A percentile compares a stretch with the other conserved stretches of the same genome.
Evolutionary conservation across 2,329 filamentous ascomycete genomes (phyloP).

Genomic region (Pseudopithomyces maydicus): DNA sequence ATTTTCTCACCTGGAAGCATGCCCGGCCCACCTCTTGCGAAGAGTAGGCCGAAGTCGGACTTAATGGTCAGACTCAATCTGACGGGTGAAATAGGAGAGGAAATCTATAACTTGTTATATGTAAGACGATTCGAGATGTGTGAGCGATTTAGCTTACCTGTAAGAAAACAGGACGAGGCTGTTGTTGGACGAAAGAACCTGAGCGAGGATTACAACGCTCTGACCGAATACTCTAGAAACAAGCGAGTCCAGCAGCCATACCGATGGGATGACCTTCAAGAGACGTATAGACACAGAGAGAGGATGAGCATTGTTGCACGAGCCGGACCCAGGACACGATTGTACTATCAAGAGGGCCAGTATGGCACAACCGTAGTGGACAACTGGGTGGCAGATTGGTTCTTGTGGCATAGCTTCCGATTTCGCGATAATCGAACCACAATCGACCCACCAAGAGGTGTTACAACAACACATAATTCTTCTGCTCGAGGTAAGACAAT

Average conservation of each 20-base stretch:
- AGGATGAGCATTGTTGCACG: slow-evolving; percentile 48
- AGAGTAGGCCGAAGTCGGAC: slow-evolving; percentile 52
- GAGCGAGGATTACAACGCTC: slow-evolving; percentile 44
- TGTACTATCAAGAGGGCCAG: slow-evolving; percentile 50
- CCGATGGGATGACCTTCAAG: slow-evolving; percentile 54
- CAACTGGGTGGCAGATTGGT: slow-evolving; percentile 59
- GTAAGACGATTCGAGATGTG: slow-evolving; percentile 31
- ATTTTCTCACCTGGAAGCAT: slow-evolving; percentile 12
- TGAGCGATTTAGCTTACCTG: slow-evolving; percentile 11
- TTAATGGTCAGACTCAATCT: slow-evolving; percentile 51
- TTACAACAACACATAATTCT: no score
- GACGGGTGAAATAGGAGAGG: slow-evolving; percentile 29
- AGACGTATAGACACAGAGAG: slow-evolving; percentile 54
- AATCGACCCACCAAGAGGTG: slow-evolving; percentile 3
- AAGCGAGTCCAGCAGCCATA: slow-evolving; percentile 46
- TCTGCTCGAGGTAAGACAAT: background rate
- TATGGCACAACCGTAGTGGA: slow-evolving; percentile 47
- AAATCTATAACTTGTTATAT: slow-evolving; percentile 49
- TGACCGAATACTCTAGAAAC: slow-evolving; percentile 44
- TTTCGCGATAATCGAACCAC: slow-evolving; percentile 36
- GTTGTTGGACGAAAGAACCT: slow-evolving; percentile 48
- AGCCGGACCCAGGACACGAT: slow-evolving; percentile 46
- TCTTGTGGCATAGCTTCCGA: slow-evolving; percentile 59
- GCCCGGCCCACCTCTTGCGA: slow-evolving; percentile 39
- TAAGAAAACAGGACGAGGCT: slow-evolving; percentile 49